Evolutionary conservation across 2,329 filamentous ascomycete genomes (phyloP).

Genomic region (Akanthomyces muscarius): DNA sequence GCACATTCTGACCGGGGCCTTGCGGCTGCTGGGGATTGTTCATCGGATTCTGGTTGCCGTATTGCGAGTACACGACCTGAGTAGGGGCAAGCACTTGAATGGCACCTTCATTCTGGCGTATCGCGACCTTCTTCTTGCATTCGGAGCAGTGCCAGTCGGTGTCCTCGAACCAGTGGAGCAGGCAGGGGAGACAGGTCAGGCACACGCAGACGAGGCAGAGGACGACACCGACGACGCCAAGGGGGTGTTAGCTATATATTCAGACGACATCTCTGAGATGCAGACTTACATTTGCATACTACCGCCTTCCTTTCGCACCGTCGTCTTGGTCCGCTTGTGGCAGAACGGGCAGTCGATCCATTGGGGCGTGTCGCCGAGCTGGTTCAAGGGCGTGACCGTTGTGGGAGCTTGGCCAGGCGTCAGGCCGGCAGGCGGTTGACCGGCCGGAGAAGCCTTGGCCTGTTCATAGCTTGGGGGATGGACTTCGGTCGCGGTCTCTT

Average conservation of each 20-base stretch:
- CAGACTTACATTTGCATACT: constrained; percentile 26
- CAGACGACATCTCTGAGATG: too few relatives aligned
- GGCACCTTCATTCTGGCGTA: constrained; percentile 20
- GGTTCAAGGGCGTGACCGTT: constrained; percentile 21
- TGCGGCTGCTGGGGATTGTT: constrained; percentile 7
- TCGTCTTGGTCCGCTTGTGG: constrained; percentile 23
- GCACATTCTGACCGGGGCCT: background rate
- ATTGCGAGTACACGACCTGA: constrained; percentile 17
- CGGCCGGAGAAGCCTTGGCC: background rate
- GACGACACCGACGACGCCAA: constrained; percentile 26
- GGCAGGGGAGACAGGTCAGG: constrained; percentile 30
- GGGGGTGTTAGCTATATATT: background rate
- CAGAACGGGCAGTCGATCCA: constrained; percentile 32
- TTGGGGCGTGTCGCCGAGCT: constrained; percentile 24
- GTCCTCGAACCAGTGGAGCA: constrained; percentile 31
- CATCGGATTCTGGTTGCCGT: constrained; percentile 11
- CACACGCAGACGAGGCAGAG: constrained; percentile 32
- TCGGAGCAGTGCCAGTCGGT: constrained; percentile 27
- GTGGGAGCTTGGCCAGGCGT: background rate
- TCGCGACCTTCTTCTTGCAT: constrained; percentile 29
- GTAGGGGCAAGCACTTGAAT: constrained; percentile 24
- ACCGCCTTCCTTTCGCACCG: constrained; percentile 23
- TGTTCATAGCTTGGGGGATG: constrained; percentile 5
- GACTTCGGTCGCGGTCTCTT: background rate
- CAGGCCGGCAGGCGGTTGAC: background rate